Base-by-base conservation (phyloP, 108 stramenopile species). In the Stephanodiscus minutulus region DNA sequence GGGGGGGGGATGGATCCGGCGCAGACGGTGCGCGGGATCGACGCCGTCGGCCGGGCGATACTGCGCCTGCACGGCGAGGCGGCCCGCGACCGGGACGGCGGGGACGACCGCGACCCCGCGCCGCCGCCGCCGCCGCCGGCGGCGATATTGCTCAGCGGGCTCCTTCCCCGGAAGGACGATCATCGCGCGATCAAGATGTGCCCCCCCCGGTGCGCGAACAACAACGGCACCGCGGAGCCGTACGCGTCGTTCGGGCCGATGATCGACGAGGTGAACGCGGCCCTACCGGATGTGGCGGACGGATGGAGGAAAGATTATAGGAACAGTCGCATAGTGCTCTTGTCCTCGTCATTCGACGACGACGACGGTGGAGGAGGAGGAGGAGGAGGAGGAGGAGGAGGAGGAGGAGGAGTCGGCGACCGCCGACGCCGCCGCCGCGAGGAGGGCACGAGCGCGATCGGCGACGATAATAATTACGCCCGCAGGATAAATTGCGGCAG, bases 1-100 rank as follows among this genome's bases (percentile, higher is more conserved):
- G 84, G 84, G 13, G 54, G 31, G 15, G 84, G 84, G 21, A 77
- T 77, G 76, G 47, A 65, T 13, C 81, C 81, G 13, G 36, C 58
- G 9, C 43, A 57, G 27, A 77, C 81, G 12, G 52, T 73, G 9
- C n/a, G 29, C 13, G 81, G 81, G 9, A 76, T 82, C 52, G 76
- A 73, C 57, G 81, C 81, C 39, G 63, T 63, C 13, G 71, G 61
- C 4, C 33, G 61, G 9, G 48, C 58, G 2, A 22, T 77, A 61
- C n/a, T 73, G 21, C 49, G 64, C 21, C 22, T 69, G 4, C 54
- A 59, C 24, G 28, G 48, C 48, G 24, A 64, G 13, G 18, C 24
- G 15, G 52, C 20, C 18, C 63, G 63, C 21, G n/a, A 13, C 1
- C 8, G 35, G 35, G 5, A 3, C 6, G 35, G 35, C 35, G 35